Evolutionary conservation across 1,284 basidiomycete genomes (phyloP).

Genomic region (Ceratobasidium sp.): DNA sequence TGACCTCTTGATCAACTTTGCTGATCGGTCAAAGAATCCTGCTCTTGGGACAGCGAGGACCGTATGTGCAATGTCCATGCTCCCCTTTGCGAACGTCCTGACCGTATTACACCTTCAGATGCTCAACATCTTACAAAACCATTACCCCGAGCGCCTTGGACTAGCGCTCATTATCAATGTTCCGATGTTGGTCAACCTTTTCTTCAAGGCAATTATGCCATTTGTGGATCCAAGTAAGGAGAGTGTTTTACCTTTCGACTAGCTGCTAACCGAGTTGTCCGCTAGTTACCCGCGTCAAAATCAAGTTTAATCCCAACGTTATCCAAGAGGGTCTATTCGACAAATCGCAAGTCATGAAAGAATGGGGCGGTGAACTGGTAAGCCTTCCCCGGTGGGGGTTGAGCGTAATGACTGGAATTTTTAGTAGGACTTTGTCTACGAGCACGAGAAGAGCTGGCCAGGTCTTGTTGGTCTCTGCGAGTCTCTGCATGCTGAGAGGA

Average conservation of each 20-base stretch:
- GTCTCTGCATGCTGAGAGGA: slow-evolving; percentile 62
- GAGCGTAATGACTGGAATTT: background rate
- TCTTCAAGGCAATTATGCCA: slow-evolving; percentile 86
- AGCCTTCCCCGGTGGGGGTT: background rate
- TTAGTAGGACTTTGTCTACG: slow-evolving; percentile 67
- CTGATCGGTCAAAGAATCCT: slow-evolving; percentile 80
- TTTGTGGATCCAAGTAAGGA: slow-evolving; percentile 69
- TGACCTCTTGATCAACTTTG: slow-evolving; percentile 83
- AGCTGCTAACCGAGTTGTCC: background rate
- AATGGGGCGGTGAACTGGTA: slow-evolving; percentile 67
- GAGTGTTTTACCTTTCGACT: background rate
- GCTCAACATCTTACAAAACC: slow-evolving; percentile 74
- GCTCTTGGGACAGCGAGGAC: slow-evolving; percentile 70
- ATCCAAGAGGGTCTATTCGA: slow-evolving; percentile 69
- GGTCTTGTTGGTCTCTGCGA: slow-evolving; percentile 68
- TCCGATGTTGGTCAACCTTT: slow-evolving; percentile 81
- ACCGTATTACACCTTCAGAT: slow-evolving; percentile 23
- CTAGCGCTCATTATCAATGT: slow-evolving; percentile 84
- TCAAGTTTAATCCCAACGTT: slow-evolving; percentile 74
- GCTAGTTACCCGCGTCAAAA: slow-evolving; percentile 71
- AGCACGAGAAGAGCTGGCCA: slow-evolving; percentile 79
- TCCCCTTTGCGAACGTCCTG: background rate
- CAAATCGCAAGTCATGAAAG: slow-evolving; percentile 65
- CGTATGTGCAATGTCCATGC: slow-evolving; percentile 50
- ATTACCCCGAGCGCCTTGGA: slow-evolving; percentile 95